Evolutionary conservation across 2,329 filamentous ascomycete species (phyloP).

Genomic region (Scytalidium lignicola): DNA sequence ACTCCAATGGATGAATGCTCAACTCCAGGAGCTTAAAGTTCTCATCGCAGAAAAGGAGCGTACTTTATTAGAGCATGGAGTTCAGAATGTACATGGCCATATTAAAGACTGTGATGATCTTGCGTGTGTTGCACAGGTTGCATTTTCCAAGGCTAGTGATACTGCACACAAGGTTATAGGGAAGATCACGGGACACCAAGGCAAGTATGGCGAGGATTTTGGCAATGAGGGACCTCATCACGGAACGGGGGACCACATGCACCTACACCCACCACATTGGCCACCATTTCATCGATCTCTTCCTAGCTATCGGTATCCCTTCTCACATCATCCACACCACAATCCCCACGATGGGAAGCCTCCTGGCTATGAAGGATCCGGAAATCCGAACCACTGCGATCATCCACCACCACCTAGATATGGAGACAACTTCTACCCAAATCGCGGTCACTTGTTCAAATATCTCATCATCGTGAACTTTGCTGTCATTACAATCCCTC

Average conservation of each 20-base stretch:
- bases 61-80: conserved; percentile 25
- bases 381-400: too few relatives aligned
- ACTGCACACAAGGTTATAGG: conserved; percentile 30
- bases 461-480: conserved; percentile 16
- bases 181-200: conserved; percentile 17
- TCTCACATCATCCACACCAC: conserved; percentile 15
- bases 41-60: conserved; percentile 38
- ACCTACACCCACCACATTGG: conserved; percentile 24
- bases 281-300: conserved; percentile 24
- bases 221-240: conserved; percentile 14
- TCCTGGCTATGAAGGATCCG: conserved; percentile 6
- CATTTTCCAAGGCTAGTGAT: conserved; percentile 35
- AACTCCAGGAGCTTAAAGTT: conserved; percentile 36
- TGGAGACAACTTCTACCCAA: too few relatives aligned
- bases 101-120: conserved; percentile 35
- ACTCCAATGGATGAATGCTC: conserved; percentile 37
- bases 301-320: conserved; percentile 22
- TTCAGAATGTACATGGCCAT: conserved; percentile 29
- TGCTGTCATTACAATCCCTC: background rate
- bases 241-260: conserved; percentile 9
- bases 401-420: background rate
- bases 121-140: conserved; percentile 37
- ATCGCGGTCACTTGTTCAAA: background rate
- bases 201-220: conserved; percentile 10
- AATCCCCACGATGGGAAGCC: conserved; percentile 2